These are phyloP conservation scores for Aspergillus pseudonomiae DNA, from an alignment of 2,329 filamentous ascomycete genomes.

Conservation along the genomic window DNA sequence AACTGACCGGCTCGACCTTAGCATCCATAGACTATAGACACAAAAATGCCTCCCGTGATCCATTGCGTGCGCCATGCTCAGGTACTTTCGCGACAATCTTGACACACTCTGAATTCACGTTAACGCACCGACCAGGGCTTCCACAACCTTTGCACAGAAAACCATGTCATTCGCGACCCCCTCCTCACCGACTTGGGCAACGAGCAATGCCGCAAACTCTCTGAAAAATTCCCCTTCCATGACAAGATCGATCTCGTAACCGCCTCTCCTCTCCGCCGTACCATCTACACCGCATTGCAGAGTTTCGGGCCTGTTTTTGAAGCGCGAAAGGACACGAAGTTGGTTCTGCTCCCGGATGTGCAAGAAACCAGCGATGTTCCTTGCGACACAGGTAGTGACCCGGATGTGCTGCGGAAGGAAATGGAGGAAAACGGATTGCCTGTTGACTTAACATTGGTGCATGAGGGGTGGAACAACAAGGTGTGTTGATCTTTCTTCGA, in stretches of 20 bases:
- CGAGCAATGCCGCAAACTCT: slow-evolving; percentile 70
- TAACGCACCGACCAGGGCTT: slow-evolving; percentile 59
- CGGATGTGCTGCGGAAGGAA: slow-evolving; percentile 59
- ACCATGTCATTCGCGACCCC: slow-evolving; percentile 76
- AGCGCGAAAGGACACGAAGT: slow-evolving; percentile 47
- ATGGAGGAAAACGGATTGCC: slow-evolving; percentile 57
- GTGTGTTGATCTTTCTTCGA: slow-evolving; percentile 21
- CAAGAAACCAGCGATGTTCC: slow-evolving; percentile 77
- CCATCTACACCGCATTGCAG: slow-evolving; percentile 74
- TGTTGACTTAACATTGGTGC: slow-evolving; percentile 67
- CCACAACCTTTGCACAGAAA: slow-evolving; percentile 74
- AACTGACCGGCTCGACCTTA: not conserved
- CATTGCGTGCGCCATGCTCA: slow-evolving; percentile 52
- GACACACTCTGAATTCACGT: not conserved
- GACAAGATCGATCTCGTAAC: slow-evolving; percentile 69
- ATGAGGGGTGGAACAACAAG: slow-evolving; percentile 74
- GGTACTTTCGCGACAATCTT: slow-evolving; percentile 29
- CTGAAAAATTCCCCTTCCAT: slow-evolving; percentile 66
- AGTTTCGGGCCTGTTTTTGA: slow-evolving; percentile 65
- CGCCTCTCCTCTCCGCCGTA: slow-evolving; percentile 78
- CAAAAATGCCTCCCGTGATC: slow-evolving; percentile 45
- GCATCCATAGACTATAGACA: not conserved
- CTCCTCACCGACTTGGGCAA: slow-evolving; percentile 75
- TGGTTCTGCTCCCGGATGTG: slow-evolving; percentile 71
- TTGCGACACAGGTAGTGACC: slow-evolving; percentile 72